Evolutionary conservation across 2,329 filamentous ascomycete species (phyloP), one percentile per base, ranked within the genome.

Genomic region (Microdochium bolleyi): DNA sequence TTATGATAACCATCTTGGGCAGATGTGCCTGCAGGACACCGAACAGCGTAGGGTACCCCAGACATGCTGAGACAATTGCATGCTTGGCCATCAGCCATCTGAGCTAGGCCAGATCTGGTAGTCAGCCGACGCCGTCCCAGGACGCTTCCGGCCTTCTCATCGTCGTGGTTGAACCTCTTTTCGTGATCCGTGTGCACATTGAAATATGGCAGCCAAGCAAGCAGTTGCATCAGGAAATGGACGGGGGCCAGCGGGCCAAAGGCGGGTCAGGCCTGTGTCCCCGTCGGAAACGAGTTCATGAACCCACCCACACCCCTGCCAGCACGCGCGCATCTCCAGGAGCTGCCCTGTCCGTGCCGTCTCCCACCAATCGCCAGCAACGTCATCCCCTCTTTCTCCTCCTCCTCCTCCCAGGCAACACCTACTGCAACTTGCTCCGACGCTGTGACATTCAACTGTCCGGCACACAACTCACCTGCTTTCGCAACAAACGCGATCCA

Each of bases 401-500:
- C 16, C 41, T 16, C 13, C 19, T 22, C 14, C 13, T 19, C 16
- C 41, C 7, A 46, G n/a, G 21, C n/a, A 19, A 10, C n/a, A 19
- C 7, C n/a, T 7, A n/a, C 9, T 7, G 7, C 11, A 41, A 8
- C 30, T 34, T 41, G n/a, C n/a, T n/a, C n/a, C n/a, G n/a, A n/a
- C 19, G 37, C 37, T 41, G 37, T n/a, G 41, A 46, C 21, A 46
- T 24, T 46, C 41, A 46, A 46, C 41, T 46, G 21, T 46, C 41
- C 21, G 19, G 16, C 41, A 30, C 11, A 30, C 27, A 30, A n/a
- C n/a, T n/a, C 27, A 11, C 11, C 27, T 30, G 5, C 27, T 30
- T 11, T 5, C 27, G 11, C 27, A 11, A 30, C 11, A 30, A 30
- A n/a, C 5, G 27, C 48, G 48, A 50, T 49, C 62, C 41, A 14